Percentiles rank a stretch among this genome's conserved stretches.
These are phyloP conservation scores for Hibiscus mutabilis DNA, from an alignment of 345 rosid genomes.

Conservation along the genomic window DNA sequence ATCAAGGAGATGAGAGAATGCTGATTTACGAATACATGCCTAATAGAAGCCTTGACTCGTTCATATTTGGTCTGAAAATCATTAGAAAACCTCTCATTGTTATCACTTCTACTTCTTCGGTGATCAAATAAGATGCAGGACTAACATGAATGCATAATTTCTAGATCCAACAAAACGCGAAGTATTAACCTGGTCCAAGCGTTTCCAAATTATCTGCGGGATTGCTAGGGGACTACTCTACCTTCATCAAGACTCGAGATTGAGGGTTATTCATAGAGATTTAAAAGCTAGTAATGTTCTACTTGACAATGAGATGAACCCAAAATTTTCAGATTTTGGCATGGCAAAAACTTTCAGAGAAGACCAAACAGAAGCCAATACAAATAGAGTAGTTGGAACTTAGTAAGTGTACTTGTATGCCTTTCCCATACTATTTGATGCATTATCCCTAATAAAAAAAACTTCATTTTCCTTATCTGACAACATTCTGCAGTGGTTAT, in stretches of 20 bases:
- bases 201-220: constrained; percentile 4
- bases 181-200: constrained; percentile 1
- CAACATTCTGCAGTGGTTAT: constrained; percentile 1
- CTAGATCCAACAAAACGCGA: neutral
- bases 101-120: neutral
- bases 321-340: constrained; percentile 16
- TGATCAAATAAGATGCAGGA: neutral
- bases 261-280: constrained; percentile 18
- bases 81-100: neutral
- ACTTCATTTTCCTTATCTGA: neutral
- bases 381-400: constrained; percentile 17
- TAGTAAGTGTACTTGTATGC: neutral
- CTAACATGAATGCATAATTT: neutral
- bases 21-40: constrained; percentile 35
- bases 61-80: constrained; percentile 20
- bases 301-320: constrained; percentile 10
- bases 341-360: constrained; percentile 13
- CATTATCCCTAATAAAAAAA: neutral
- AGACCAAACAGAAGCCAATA: constrained; percentile 12
- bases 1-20: constrained; percentile 25
- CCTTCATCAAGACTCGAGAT: constrained; percentile 13
- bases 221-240: constrained; percentile 14
- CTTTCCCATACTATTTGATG: neutral
- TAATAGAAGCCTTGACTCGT: constrained; percentile 23
- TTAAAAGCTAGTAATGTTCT: constrained; percentile 16